Evolutionary conservation across 306 rosid species (phyloP).

Genomic region (Begonia peltatifolia): DNA sequence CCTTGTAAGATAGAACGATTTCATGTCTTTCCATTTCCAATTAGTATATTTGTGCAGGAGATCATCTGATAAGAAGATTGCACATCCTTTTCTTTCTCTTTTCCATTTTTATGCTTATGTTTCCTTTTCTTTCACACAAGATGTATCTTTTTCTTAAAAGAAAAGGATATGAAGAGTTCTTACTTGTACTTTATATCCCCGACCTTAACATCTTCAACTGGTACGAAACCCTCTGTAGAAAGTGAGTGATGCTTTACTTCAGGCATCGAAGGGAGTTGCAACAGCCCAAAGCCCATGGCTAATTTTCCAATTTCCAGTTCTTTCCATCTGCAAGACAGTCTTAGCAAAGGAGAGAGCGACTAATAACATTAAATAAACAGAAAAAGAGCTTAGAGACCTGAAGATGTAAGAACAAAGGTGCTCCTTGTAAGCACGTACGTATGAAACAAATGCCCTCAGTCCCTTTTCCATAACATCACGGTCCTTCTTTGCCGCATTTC

Average conservation of each 20-base stretch:
- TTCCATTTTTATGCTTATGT: not conserved
- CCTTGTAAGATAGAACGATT: no score
- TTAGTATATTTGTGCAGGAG: no score
- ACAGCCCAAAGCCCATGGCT: slow-evolving; percentile 77
- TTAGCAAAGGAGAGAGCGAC: slow-evolving; percentile 8
- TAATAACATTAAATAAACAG: slow-evolving; percentile 5
- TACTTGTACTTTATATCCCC: slow-evolving; percentile 73
- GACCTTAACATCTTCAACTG: slow-evolving; percentile 54
- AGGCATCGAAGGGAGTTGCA: slow-evolving; percentile 77
- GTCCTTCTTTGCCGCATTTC: slow-evolving; percentile 56
- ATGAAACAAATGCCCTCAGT: slow-evolving; percentile 78
- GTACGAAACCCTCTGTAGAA: slow-evolving; percentile 64
- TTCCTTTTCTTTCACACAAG: no score
- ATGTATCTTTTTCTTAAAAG: not conserved
- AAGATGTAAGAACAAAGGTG: slow-evolving; percentile 80
- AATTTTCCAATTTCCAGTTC: slow-evolving; percentile 88
- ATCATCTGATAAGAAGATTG: no score
- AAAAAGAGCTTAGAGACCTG: slow-evolving; percentile 29
- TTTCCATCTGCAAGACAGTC: slow-evolving; percentile 46
- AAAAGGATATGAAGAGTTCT: slow-evolving; percentile 10
- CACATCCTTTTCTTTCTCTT: no score
- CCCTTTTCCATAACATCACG: slow-evolving; percentile 97
- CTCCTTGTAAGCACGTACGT: slow-evolving; percentile 77
- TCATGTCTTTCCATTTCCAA: no score
- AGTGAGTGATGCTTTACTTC: slow-evolving; percentile 66